Conservation (phyloP, 345 rosid species). For the Triadica sebifera region DNA sequence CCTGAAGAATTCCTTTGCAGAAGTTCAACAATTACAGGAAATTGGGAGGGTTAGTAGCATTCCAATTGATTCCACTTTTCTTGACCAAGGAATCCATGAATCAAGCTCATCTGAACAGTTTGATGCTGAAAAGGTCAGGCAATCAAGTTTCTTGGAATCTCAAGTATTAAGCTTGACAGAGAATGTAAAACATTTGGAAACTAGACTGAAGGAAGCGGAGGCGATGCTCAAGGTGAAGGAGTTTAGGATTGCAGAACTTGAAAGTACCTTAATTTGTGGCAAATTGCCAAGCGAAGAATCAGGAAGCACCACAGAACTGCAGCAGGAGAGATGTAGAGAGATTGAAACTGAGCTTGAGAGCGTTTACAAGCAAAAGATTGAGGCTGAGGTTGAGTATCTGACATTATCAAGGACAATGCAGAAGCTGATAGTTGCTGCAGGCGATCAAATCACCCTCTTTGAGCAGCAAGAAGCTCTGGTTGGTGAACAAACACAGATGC, state of each 20-base stretch:
- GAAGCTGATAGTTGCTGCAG: slow-evolving; percentile 38
- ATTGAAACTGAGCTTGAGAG: slow-evolving; percentile 52
- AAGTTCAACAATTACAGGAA: slow-evolving; percentile 53
- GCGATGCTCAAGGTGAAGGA: slow-evolving; percentile 46
- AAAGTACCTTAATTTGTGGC: slow-evolving; percentile 33
- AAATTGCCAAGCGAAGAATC: slow-evolving; percentile 37
- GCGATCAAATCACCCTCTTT: slow-evolving; percentile 27
- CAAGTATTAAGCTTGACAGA: slow-evolving; percentile 46
- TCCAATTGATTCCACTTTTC: slow-evolving; percentile 25
- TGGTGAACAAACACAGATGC: slow-evolving; percentile 39
- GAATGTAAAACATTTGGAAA: slow-evolving; percentile 47
- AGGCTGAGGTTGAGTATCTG: slow-evolving; percentile 73
- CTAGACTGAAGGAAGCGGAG: slow-evolving; percentile 48
- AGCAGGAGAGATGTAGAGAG: slow-evolving; percentile 39
- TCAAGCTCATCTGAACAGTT: slow-evolving; percentile 39
- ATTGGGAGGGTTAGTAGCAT: slow-evolving; percentile 43
- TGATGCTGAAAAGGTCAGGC: slow-evolving; percentile 31
- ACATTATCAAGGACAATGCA: slow-evolving; percentile 41
- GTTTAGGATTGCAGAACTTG: slow-evolving; percentile 48
- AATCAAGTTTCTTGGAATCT: slow-evolving; percentile 39
- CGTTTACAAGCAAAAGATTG: slow-evolving; percentile 66
- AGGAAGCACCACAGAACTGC: slow-evolving; percentile 28
- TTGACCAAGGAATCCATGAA: slow-evolving; percentile 30
- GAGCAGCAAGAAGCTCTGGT: slow-evolving; percentile 46
- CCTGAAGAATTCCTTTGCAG: slow-evolving; percentile 29